Evolutionary conservation across 2,329 filamentous ascomycete species (phyloP), one percentile per base, ranked within the genome.

Genomic region (Neofusicoccum cordaticola): DNA sequence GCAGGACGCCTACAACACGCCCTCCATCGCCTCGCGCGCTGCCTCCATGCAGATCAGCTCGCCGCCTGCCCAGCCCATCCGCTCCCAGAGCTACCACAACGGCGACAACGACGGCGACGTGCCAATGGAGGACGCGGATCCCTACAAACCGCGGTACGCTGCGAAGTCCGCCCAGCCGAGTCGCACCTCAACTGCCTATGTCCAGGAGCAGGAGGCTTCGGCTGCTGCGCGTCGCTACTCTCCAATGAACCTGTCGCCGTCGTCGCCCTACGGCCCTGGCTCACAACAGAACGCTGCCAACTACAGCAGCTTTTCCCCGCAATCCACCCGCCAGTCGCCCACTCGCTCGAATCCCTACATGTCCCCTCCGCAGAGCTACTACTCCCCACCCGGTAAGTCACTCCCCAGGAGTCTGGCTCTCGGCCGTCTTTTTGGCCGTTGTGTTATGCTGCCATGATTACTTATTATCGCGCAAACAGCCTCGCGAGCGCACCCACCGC

Each of bases 141-240:
- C 91, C 53, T 96, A 96, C 79, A 87, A 89, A 77, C 88, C 92
- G 74, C 96, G 96, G 78, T 96, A 97, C 66, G 69, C 67, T 78
- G 86, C 91, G 66, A 87, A 92, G 79, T 87, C 91, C 48, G 87
- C 87, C 77, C 90, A 93, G 74, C 89, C 92, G 75, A 87, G 92
- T 72, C 88, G 94, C 70, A 82, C 87, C 66, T 92, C 86, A 67
- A 86, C 92, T 71, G 90, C 94, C 76, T 90, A 90, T 69, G 79
- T 88, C 52, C 82, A 89, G 58, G 88, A 88, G 69, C 88, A 94
- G 73, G 88, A 91, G 66, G 56, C 53, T 17, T 95, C 92, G 48
- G 85, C 91, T 58, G 92, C 92, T 65, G 91, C 93, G 66, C 91
- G 96, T 77, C 88, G 93, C 74, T 98, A 98, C 80, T 98, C 94